Evolutionary conservation across 805 yeast genomes (phyloP), one percentile per base, ranked within the genome.

Genomic region (Wickerhamomyces ciferrii): DNA sequence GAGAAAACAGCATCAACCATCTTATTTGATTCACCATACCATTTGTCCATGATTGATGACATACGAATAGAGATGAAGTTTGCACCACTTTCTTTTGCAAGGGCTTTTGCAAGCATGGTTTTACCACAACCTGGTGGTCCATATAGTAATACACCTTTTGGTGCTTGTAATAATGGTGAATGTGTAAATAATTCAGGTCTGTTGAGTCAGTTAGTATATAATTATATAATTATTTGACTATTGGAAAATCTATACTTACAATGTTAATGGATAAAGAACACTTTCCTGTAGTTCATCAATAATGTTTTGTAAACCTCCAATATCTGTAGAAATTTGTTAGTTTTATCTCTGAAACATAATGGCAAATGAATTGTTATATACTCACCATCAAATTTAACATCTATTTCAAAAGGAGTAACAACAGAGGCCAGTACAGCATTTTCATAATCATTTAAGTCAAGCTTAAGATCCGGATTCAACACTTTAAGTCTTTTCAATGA

Each of bases 61-160:
- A 92, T 87, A 63, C 96, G 76, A 43, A 92, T 85, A 56, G 91
- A 89, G 43, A 92, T 77, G 67, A 92, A 92, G 55, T 84, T 89
- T 0, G 98, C 98, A 1, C 88, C 89, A 53, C 95, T 83, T 63
- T 91, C 97, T 46, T 81, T 77, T 1, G 98, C 98, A 35, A 92
- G 75, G 0, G 97, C 97, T 65, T 91, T 92, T 10, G 97, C 98
- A 55, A 92, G 71, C 97, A 92, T 88, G 4, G 98, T 92, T 67
- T 92, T 92, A 46, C 98, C 98, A 65, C 97, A 92, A 0, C 98
- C 98, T 0, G 98, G 98, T 3, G 98, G 97, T 0, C 98, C 98
- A 60, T 88, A 83, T 42, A 91, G 73, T 32, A 92, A 68, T 3
- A 92, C 97, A 37, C 99, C 99, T 59, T 88, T 90, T 2, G 99